Evolutionary conservation across 164 flowering plant genomes (phyloP).

Genomic region (Magnolia changhungtana): DNA sequence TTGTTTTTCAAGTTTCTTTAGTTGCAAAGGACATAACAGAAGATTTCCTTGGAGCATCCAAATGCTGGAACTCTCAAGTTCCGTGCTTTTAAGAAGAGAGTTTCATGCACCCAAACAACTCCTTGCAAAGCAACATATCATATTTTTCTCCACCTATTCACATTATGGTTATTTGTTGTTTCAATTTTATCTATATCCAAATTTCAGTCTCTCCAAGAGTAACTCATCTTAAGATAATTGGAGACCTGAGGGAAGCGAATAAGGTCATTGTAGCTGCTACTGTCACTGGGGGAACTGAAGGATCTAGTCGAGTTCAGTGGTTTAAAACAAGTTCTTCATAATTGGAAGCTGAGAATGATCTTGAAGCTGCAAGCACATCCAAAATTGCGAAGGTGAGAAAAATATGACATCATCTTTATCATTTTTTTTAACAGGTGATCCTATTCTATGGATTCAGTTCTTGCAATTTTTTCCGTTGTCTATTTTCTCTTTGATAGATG

Average conservation of each 20-base stretch:
- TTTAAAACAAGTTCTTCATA: conserved; percentile 62
- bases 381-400: conserved; percentile 79
- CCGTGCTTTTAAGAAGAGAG: not conserved
- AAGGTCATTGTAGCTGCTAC: conserved; percentile 73
- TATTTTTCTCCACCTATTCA: no score
- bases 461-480: not conserved
- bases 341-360: conserved; percentile 56
- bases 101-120: not conserved
- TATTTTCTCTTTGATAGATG: no score
- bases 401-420: not conserved
- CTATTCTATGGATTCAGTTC: not conserved
- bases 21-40: not conserved
- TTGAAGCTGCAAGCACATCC: conserved; percentile 75
- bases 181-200: conserved; percentile 8
- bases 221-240: conserved; percentile 68
- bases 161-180: not conserved
- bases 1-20: not conserved
- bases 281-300: conserved; percentile 96
- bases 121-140: not conserved
- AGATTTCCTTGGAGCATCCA: not conserved
- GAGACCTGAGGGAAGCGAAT: conserved; percentile 81
- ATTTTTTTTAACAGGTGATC: not conserved
- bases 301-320: conserved; percentile 97
- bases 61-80: not conserved
- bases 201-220: conserved; percentile 90